Evolutionary conservation across 2,329 filamentous ascomycete genomes (phyloP), one percentile per base, ranked within the genome.

Genomic region (Mycosphaerelloides madeirae): DNA sequence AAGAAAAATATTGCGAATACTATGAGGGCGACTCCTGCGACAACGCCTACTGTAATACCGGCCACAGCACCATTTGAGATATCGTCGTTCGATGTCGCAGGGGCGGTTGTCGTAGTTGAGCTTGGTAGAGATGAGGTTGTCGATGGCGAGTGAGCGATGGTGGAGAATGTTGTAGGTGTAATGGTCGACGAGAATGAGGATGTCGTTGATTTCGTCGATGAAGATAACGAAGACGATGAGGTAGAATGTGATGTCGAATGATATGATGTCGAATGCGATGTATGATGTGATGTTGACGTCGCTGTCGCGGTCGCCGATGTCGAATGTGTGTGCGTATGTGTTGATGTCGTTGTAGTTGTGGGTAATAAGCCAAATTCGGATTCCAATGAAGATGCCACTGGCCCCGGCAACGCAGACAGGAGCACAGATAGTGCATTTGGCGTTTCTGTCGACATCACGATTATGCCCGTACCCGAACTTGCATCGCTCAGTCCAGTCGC

Each of bases 41-140:
- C 43, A 8, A 49, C 46, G 36, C 55, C 53, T 14, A 52, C 48
- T 14, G 49, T 49, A 3, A 57, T 50, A 20, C 55, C 55, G 19
- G 51, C 53, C 15, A 57, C 34, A 14, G 49, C 31, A 31, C 35
- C 41, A 20, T 42, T 43, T 16, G 36, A 20, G 14, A 43, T 29
- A 16, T 37, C 19, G 20, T 40, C 9, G 6, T 31, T 12, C 28
- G 29, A 20, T 31, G 32, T 32, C 18, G 43, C 14, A n/a, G 43
- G 39, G 19, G 40, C 39, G 14, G 39, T 19, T 16, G 44, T 41
- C 8, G 36, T 35, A 15, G 49, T 42, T 20, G 49, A 37, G 16
- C 13, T 32, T 31, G 44, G 29, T 18, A 34, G 22, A 11, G 47
- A 41, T 22, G 47, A 43, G 6, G 43, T 29, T 11, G 46, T 46